A percentile compares a stretch with the other conserved stretches of the same genome.
These are phyloP conservation scores for Houttuynia cordata DNA, from an alignment of 164 flowering plant species.

Conservation along the genomic window DNA sequence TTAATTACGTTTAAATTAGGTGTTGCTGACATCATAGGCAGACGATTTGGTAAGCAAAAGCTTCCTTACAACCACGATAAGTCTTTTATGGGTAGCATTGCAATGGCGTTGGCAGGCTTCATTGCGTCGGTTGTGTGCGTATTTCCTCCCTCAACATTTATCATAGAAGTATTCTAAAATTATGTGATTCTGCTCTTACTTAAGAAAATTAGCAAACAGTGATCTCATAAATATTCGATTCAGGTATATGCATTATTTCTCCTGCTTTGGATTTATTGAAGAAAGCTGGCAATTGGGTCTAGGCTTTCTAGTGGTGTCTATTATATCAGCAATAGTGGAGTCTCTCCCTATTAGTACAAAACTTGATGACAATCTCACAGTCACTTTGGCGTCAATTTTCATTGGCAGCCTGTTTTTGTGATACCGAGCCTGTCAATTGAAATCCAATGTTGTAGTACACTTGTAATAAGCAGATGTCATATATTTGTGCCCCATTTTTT, in stretches of 20 bases:
- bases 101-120: slow-evolving; percentile 84
- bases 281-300: slow-evolving; percentile 43
- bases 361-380: slow-evolving; percentile 88
- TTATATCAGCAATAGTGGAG: slow-evolving; percentile 64
- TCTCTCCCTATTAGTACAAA: slow-evolving; percentile 77
- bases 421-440: not conserved
- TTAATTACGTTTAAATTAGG: slow-evolving; percentile 25
- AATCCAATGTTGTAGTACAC: not conserved
- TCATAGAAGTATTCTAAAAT: not conserved
- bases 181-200: not conserved
- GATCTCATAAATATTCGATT: not conserved
- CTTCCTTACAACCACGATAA: slow-evolving; percentile 73
- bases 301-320: slow-evolving; percentile 56
- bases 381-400: slow-evolving; percentile 53
- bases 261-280: slow-evolving; percentile 45
- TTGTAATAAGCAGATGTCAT: too few species aligned
- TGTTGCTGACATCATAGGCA: slow-evolving; percentile 77
- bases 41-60: slow-evolving; percentile 58
- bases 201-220: not conserved
- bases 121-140: slow-evolving; percentile 52
- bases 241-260: slow-evolving; percentile 82
- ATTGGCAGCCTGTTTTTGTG: slow-evolving; percentile 51
- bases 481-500: too few species aligned
- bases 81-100: slow-evolving; percentile 61
- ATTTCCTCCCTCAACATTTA: not conserved